A percentile compares a stretch with the other conserved stretches of the same genome.
Conservation (phyloP, 2,329 filamentous ascomycete species). For the Xylariaceae sp. region DNA sequence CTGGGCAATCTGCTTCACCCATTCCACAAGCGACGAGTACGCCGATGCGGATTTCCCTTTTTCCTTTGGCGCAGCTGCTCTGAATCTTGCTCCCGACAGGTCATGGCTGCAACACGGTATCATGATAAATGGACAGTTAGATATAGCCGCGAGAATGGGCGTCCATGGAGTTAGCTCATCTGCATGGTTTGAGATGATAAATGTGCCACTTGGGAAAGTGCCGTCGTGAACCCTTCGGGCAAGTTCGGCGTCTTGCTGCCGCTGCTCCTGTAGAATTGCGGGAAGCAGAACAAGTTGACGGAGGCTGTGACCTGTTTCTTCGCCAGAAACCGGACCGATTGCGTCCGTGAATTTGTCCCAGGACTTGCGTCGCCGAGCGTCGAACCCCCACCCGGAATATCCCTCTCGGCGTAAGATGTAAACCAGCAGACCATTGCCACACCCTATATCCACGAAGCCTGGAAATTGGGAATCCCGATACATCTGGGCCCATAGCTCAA, state of each 20-base stretch:
- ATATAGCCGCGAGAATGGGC: slow-evolving; percentile 75
- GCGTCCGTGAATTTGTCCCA: slow-evolving; percentile 64
- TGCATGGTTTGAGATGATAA: slow-evolving; percentile 95
- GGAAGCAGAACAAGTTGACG: slow-evolving; percentile 49
- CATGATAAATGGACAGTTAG: slow-evolving; percentile 76
- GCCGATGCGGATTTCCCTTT: slow-evolving; percentile 57
- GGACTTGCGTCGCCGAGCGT: slow-evolving; percentile 78
- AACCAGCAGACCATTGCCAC: slow-evolving; percentile 88
- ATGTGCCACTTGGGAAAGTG: slow-evolving; percentile 67
- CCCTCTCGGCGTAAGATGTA: slow-evolving; percentile 77
- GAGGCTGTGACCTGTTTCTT: slow-evolving; percentile 33
- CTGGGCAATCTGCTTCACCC: slow-evolving; percentile 64
- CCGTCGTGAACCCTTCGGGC: slow-evolving; percentile 50
- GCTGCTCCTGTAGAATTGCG: slow-evolving; percentile 34
- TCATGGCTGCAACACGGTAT: slow-evolving; percentile 95
- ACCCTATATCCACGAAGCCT: slow-evolving; percentile 93
- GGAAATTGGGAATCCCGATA: slow-evolving; percentile 64
- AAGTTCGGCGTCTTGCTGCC: slow-evolving; percentile 16
- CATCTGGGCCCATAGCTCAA: slow-evolving; percentile 86
- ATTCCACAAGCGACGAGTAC: slow-evolving; percentile 79
- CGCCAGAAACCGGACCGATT: slow-evolving; percentile 13
- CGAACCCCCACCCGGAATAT: slow-evolving; percentile 84
- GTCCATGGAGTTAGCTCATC: slow-evolving; percentile 97
- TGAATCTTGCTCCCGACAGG: slow-evolving; percentile 69
- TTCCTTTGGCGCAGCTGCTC: slow-evolving; percentile 57